Evolutionary conservation across 108 stramenopile genomes (phyloP).

Genomic region (Chaetoceros tenuissimus): DNA sequence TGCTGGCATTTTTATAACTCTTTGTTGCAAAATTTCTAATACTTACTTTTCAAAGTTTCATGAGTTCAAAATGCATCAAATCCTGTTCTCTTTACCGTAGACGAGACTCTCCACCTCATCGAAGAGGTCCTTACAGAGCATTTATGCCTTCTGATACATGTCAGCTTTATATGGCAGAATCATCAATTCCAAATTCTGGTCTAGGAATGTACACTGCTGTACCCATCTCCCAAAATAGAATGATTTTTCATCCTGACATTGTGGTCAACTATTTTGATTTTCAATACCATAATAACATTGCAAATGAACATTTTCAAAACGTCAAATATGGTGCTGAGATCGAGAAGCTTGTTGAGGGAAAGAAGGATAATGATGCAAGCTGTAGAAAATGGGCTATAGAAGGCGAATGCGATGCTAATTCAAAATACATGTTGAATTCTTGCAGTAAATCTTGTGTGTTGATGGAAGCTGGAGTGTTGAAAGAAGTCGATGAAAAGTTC

Average conservation of each 20-base stretch:
- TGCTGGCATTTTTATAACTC: no score
- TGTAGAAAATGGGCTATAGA: slow-evolving; percentile 28
- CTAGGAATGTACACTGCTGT: slow-evolving; percentile 54
- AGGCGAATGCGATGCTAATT: slow-evolving; percentile 40
- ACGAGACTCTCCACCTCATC: background rate
- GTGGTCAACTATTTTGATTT: slow-evolving; percentile 27
- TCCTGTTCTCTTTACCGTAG: no score
- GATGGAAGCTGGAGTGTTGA: background rate
- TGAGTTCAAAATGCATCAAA: no score
- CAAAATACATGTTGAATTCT: slow-evolving; percentile 19
- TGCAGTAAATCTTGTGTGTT: slow-evolving; percentile 7
- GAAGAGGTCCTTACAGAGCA: background rate
- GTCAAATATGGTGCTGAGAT: background rate
- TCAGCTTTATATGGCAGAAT: slow-evolving; percentile 49
- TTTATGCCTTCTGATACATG: slow-evolving; percentile 12
- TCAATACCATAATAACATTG: slow-evolving; percentile 1
- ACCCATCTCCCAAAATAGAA: slow-evolving; percentile 10
- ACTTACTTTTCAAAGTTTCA: no score
- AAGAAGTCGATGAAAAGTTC: background rate
- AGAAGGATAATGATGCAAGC: slow-evolving; percentile 11
- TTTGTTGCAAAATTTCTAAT: no score
- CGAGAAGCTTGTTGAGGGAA: background rate
- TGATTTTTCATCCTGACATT: slow-evolving; percentile 14
- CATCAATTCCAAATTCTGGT: slow-evolving; percentile 59
- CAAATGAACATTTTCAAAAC: background rate